Percentiles rank a stretch among this genome's conserved stretches.
These are phyloP conservation scores for Trichosanthes cucumerina DNA, from an alignment of 306 rosid genomes.

Conservation along the genomic window DNA sequence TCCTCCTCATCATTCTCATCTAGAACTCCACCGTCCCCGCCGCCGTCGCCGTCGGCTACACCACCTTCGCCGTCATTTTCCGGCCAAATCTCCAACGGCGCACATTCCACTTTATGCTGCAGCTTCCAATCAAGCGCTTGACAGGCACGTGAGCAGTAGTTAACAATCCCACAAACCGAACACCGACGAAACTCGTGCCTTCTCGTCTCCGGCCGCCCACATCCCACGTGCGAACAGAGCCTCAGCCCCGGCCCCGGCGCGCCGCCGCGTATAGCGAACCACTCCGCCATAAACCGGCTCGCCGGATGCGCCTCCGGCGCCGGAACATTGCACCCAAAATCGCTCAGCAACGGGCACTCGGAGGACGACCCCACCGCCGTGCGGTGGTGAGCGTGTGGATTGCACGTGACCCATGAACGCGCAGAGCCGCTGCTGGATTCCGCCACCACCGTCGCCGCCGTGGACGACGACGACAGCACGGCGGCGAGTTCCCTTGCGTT, in stretches of 20 bases:
- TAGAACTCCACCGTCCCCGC: constrained; percentile 16
- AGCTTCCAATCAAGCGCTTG: constrained; percentile 97
- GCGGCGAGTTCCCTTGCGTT: constrained; percentile 86
- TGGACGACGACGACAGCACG: constrained; percentile 25
- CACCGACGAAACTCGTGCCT: constrained; percentile 84
- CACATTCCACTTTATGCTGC: constrained; percentile 70
- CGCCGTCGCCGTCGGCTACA: constrained; percentile 28
- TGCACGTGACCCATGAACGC: constrained; percentile 42
- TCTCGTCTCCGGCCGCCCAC: constrained; percentile 88
- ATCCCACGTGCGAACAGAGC: constrained; percentile 72
- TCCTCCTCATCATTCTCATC: constrained; percentile 24
- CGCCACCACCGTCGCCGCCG: not conserved
- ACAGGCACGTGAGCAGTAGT: constrained; percentile 91
- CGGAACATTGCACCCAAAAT: constrained; percentile 85
- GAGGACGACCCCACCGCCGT: constrained; percentile 19
- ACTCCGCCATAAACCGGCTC: constrained; percentile 52
- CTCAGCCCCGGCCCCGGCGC: constrained; percentile 40
- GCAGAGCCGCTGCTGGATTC: constrained; percentile 8
- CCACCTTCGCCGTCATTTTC: constrained; percentile 44
- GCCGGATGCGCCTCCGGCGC: constrained; percentile 76
- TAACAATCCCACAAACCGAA: constrained; percentile 74
- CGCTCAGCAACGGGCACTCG: constrained; percentile 66
- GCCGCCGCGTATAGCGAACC: constrained; percentile 43
- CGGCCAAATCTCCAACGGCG: constrained; percentile 55
- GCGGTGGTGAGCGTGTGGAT: constrained; percentile 25